Conservation (phyloP, 2,329 filamentous ascomycete species). For the Hypoxylon sp. region DNA sequence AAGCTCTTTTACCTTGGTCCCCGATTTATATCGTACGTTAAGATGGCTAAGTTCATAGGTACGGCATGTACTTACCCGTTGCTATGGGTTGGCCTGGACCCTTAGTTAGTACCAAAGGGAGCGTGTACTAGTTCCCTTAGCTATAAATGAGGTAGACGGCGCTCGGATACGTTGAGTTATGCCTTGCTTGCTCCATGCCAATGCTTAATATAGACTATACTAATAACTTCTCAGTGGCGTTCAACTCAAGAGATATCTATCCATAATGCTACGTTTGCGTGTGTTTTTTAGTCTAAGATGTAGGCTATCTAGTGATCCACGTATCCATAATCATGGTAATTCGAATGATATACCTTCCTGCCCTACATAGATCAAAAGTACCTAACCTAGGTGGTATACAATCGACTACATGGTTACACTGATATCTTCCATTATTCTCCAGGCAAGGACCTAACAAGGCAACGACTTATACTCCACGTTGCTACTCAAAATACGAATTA, state of each 20-base stretch:
- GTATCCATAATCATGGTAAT: too few relatives aligned
- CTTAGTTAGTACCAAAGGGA: constrained; percentile 1
- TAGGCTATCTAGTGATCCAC: neutral
- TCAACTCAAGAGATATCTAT: neutral
- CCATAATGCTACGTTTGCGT: neutral
- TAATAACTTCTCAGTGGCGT: neutral
- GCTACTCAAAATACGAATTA: neutral
- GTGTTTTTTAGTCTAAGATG: neutral
- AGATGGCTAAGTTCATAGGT: neutral
- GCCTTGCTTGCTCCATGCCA: neutral
- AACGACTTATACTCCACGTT: neutral
- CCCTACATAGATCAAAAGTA: neutral
- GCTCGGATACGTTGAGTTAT: neutral
- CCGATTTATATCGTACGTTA: neutral
- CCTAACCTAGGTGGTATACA: neutral
- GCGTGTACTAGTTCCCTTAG: neutral
- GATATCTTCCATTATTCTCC: neutral
- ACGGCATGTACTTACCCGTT: constrained; percentile 7
- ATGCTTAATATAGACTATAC: neutral
- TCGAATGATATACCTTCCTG: neutral
- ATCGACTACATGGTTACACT: neutral
- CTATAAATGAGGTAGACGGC: neutral
- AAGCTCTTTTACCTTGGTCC: neutral
- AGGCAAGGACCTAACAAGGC: neutral
- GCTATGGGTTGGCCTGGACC: neutral